phyloP scores from a whole-genome alignment of 495 filamentous ascomycete species.

The Aspergillus nanangensis region DNA sequence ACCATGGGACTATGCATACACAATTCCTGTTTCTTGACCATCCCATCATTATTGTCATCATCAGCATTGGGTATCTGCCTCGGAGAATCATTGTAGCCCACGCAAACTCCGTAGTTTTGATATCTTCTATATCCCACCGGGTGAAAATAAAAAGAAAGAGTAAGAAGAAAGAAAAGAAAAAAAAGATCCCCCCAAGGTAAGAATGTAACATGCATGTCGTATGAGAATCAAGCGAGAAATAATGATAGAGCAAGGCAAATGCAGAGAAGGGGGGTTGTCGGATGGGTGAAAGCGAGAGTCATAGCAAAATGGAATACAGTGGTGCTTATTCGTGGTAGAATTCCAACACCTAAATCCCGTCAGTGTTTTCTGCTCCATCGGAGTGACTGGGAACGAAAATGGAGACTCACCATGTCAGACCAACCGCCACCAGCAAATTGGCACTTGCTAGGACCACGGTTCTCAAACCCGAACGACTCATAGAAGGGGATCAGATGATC shows the following conservation, averaged over 20 bases:
- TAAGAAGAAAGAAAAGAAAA: no score
- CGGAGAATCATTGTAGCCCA: constrained; percentile 22
- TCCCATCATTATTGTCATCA: constrained; percentile 14
- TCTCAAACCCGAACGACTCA: constrained; percentile 67
- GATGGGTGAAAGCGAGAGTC: not conserved
- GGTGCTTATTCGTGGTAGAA: constrained; percentile 15
- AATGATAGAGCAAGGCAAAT: constrained; percentile 3
- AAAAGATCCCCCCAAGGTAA: constrained; percentile 6
- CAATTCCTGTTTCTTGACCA: constrained; percentile 18
- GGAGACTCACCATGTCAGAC: constrained; percentile 52
- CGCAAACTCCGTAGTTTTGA: constrained; percentile 26
- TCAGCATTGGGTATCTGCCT: constrained; percentile 5
- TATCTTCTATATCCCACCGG: constrained; percentile 14
- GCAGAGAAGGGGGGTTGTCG: not conserved
- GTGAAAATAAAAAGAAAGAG: no score
- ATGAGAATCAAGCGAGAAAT: constrained; percentile 4
- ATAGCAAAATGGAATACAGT: not conserved
- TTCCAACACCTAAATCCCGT: constrained; percentile 26
- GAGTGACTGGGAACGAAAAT: not conserved
- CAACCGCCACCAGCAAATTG: constrained; percentile 77
- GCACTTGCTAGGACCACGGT: constrained; percentile 59
- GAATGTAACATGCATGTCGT: constrained; percentile 11
- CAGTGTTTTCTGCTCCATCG: constrained; percentile 1
- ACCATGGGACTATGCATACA: constrained; percentile 22
- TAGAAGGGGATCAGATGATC: constrained; percentile 71